These are phyloP conservation scores for Diaporthe ampelina DNA, from an alignment of 2,329 filamentous ascomycete genomes.

Conservation along the genomic window DNA sequence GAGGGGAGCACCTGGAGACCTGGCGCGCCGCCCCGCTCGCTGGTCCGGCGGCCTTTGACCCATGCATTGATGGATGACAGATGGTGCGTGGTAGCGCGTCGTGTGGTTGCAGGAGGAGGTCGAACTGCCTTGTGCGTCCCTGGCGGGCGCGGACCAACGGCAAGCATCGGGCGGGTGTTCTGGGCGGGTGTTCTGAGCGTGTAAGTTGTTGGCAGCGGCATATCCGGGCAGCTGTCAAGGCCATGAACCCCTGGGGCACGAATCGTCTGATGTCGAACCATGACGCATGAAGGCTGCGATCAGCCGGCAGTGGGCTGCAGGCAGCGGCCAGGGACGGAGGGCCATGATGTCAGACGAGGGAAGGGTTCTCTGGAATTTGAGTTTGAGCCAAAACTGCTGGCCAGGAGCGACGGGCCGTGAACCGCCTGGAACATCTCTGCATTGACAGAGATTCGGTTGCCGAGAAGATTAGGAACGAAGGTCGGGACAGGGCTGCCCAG, in stretches of 20 bases:
- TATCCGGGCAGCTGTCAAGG: conserved; percentile 24
- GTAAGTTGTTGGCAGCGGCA: not conserved
- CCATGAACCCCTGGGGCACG: conserved; percentile 18
- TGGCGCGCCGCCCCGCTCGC: not conserved
- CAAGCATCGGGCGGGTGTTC: not conserved
- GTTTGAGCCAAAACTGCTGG: conserved; percentile 4
- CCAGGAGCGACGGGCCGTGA: conserved; percentile 22
- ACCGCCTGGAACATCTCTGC: conserved; percentile 17
- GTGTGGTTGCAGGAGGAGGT: not conserved
- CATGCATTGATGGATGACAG: conserved; percentile 11
- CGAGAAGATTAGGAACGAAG: not conserved
- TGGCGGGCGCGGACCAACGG: not conserved
- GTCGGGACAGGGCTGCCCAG: conserved; percentile 26
- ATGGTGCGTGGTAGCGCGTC: conserved; percentile 4
- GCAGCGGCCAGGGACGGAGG: not conserved
- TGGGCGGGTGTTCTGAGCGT: no score
- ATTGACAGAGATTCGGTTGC: conserved; percentile 13
- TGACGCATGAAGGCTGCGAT: conserved; percentile 19
- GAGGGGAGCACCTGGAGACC: not conserved
- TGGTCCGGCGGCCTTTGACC: not conserved
- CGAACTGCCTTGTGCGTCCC: not conserved
- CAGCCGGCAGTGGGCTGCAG: conserved; percentile 18
- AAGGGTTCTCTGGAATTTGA: conserved; percentile 23
- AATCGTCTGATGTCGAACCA: conserved; percentile 22
- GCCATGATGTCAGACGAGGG: conserved; percentile 11